Conservation (phyloP, 176 grass and related monocot genomes). For the Oryza officinalis region DNA sequence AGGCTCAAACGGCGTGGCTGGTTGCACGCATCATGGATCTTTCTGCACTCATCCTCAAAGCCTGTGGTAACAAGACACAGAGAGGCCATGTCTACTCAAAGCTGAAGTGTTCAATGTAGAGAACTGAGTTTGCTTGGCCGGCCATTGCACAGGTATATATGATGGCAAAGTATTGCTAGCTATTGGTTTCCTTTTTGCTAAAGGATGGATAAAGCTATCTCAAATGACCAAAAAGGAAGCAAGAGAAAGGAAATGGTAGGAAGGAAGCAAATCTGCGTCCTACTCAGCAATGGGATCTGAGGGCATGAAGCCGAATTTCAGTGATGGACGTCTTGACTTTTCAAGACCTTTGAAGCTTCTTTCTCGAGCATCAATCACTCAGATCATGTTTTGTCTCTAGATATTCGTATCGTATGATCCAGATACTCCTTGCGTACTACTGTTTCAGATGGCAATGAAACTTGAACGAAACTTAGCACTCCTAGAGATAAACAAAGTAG, state of each 20-base stretch:
- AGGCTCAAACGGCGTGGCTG: constrained; percentile 48
- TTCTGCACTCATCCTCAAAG: constrained; percentile 55
- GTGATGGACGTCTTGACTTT: constrained; percentile 6
- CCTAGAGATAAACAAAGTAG: not conserved
- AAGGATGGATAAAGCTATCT: constrained; percentile 12
- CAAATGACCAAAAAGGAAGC: constrained; percentile 12
- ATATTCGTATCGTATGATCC: not conserved
- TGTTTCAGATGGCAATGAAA: not conserved
- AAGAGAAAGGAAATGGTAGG: constrained; percentile 1
- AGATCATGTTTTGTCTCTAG: not conserved
- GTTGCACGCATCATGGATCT: constrained; percentile 61
- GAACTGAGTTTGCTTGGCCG: not conserved
- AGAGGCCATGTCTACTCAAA: constrained; percentile 25
- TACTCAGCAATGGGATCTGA: not conserved
- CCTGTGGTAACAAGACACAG: not conserved
- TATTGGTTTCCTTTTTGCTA: constrained; percentile 5
- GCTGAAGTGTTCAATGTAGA: constrained; percentile 9
- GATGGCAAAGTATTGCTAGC: not conserved
- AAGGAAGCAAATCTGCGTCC: not conserved
- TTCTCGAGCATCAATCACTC: not conserved
- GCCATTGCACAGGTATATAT: not conserved
- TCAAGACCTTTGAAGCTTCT: constrained; percentile 8
- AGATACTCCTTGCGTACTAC: not conserved
- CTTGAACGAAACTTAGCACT: not conserved
- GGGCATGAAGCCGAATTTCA: constrained; percentile 11